phyloP scores from a whole-genome alignment of 2,329 filamentous ascomycete genomes.

The Ophiostoma himal-ulmi region DNA sequence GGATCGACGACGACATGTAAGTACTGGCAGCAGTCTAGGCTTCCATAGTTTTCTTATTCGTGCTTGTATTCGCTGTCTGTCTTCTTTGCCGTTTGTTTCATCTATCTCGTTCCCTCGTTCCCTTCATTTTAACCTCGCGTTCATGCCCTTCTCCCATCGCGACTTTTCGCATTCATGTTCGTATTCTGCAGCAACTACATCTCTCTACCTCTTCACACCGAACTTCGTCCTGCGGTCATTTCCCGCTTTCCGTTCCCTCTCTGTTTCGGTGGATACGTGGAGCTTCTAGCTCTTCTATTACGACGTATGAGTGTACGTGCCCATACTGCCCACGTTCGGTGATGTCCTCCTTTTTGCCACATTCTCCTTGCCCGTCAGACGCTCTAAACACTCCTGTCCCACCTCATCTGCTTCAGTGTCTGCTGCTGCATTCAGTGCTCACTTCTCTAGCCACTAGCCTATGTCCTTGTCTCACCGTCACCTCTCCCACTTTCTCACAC shows the following conservation, averaged over 20 bases:
- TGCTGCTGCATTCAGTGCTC: neutral
- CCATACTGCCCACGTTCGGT: neutral
- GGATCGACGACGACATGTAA: conserved; percentile 19
- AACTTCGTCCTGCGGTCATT: neutral
- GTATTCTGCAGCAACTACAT: neutral
- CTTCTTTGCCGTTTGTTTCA: neutral
- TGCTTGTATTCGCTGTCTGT: neutral
- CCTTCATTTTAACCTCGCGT: neutral
- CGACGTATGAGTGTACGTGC: neutral
- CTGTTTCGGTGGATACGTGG: conserved; percentile 5
- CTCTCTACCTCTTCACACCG: neutral
- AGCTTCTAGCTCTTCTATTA: neutral
- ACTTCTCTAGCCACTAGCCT: neutral
- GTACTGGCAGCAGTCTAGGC: conserved; percentile 7
- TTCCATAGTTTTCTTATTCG: neutral
- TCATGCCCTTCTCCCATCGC: neutral
- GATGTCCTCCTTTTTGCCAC: conserved; percentile 10
- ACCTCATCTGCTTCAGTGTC: neutral
- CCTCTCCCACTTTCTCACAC: neutral
- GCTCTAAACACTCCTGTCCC: neutral
- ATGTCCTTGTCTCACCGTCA: neutral
- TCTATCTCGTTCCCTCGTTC: neutral
- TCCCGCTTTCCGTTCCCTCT: neutral
- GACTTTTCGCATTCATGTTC: neutral
- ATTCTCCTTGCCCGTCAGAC: neutral